Evolutionary conservation across 306 rosid species (phyloP), one percentile per base, ranked within the genome.

Genomic region (Castanea sativa): DNA sequence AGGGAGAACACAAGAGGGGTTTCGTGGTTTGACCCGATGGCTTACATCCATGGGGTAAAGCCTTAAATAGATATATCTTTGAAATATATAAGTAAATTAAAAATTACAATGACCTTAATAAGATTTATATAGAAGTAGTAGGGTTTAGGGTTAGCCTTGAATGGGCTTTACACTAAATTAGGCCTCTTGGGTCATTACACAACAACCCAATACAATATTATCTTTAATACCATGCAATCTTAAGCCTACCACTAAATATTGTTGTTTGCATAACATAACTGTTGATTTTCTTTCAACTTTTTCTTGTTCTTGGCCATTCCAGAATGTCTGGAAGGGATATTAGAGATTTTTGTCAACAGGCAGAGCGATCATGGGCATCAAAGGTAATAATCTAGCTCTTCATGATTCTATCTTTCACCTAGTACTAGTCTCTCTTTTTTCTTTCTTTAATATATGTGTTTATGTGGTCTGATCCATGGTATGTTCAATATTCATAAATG

Each of bases 311-410:
- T 38, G 76, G 49, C 60, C 78, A 15, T 75, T 86, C 82, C 86
- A 94, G 99, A 64, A 91, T 92, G 97, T 90, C 95, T 51, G 99
- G 99, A 86, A 91, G 97, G 85, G 97, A 92, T 81, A 94, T 94
- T 67, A 87, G 90, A 90, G 97, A 91, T 69, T 71, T 91, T 65
- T 94, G 97, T 60, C 92, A 85, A 82, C 97, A 92, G 85, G 98
- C 97, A 21, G 98, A 94, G 86, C 85, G 97, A 41, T 85, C 91
- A 6, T 91, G 97, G 97, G 99, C 97, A 67, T 92, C 99, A 53
- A 94, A 94, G 97, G 99, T 85, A 83, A 56, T 71, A 51, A 74
- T 52, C 71, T 33, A 9, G 41, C 45, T 21, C 60, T 5, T 43
- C 20, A 2, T n/a, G 73, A 69, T 15, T 63, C 16, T 55, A 29